Conservation (phyloP, 2,329 filamentous ascomycete genomes). For the Sarocladium strictum region DNA sequence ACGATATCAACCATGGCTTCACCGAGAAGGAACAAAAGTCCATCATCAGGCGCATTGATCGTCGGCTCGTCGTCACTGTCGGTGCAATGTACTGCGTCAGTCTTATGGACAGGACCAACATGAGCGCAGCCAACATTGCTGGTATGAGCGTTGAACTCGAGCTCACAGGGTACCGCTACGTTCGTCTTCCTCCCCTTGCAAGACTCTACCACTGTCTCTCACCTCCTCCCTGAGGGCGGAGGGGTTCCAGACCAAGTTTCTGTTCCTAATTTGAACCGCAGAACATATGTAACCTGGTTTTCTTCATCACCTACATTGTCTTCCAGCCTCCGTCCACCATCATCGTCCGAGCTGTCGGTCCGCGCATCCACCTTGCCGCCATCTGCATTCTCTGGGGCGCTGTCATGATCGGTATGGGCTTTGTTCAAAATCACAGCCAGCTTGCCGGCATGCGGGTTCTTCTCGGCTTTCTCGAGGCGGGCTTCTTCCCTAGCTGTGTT, state of each 20-base stretch:
- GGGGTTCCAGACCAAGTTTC: too few species aligned
- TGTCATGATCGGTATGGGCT: constrained; percentile 61
- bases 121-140: constrained; percentile 67
- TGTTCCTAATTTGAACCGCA: too few species aligned
- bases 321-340: constrained; percentile 69
- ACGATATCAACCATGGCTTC: constrained; percentile 38
- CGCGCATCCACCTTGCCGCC: constrained; percentile 46
- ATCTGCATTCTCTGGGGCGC: constrained; percentile 55
- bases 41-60: constrained; percentile 66
- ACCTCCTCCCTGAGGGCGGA: too few species aligned
- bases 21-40: constrained; percentile 55
- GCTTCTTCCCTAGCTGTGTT: constrained; percentile 12
- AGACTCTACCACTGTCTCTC: too few species aligned
- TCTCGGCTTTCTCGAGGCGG: constrained; percentile 27
- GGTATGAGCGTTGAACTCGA: constrained; percentile 47
- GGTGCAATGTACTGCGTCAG: constrained; percentile 68
- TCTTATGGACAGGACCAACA: constrained; percentile 74
- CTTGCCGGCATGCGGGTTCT: constrained; percentile 52
- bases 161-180: constrained; percentile 40
- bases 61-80: constrained; percentile 54
- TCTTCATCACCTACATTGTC: constrained; percentile 67
- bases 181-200: constrained; percentile 20
- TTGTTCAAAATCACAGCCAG: constrained; percentile 44
- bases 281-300: constrained; percentile 64
- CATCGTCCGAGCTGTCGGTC: constrained; percentile 60